These are phyloP conservation scores for Trichoderma guizhouense DNA, from an alignment of 2,329 filamentous ascomycete genomes.

Conservation along the genomic window DNA sequence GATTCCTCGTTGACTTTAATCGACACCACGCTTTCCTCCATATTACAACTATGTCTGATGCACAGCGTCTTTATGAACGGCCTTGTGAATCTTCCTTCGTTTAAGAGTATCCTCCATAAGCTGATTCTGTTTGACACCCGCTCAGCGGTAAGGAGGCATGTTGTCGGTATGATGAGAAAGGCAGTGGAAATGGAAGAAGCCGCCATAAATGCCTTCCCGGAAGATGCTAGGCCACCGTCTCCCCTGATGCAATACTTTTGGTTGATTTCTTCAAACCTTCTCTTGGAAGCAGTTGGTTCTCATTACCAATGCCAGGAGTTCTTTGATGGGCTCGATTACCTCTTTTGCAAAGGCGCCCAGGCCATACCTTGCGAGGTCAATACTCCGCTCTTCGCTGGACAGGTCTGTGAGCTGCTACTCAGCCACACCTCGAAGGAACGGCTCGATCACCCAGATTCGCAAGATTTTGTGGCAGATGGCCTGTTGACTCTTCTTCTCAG, in stretches of 20 bases:
- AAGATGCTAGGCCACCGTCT: background rate
- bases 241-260: constrained; percentile 30
- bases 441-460: constrained; percentile 28
- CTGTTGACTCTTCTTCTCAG: constrained; percentile 30
- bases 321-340: constrained; percentile 39
- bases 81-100: constrained; percentile 23
- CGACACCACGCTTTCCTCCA: constrained; percentile 27
- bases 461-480: constrained; percentile 31
- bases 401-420: constrained; percentile 35
- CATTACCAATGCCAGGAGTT: constrained; percentile 44
- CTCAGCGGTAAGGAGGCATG: constrained; percentile 29
- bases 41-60: constrained; percentile 30
- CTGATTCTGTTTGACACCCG: constrained; percentile 31
- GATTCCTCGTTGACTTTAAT: constrained; percentile 29
- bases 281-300: constrained; percentile 31
- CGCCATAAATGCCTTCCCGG: background rate
- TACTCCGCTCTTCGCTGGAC: constrained; percentile 30
- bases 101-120: constrained; percentile 24
- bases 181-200: constrained; percentile 21
- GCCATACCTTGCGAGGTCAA: constrained; percentile 30
- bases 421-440: constrained; percentile 42
- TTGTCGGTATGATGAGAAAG: constrained; percentile 34
- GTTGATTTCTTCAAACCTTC: constrained; percentile 32
- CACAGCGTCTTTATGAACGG: constrained; percentile 31
- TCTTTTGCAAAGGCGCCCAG: constrained; percentile 37